These are phyloP conservation scores for Umbelopsis vinacea DNA, from an alignment of 192 early-diverging fungal genomes.

Conservation along the genomic window DNA sequence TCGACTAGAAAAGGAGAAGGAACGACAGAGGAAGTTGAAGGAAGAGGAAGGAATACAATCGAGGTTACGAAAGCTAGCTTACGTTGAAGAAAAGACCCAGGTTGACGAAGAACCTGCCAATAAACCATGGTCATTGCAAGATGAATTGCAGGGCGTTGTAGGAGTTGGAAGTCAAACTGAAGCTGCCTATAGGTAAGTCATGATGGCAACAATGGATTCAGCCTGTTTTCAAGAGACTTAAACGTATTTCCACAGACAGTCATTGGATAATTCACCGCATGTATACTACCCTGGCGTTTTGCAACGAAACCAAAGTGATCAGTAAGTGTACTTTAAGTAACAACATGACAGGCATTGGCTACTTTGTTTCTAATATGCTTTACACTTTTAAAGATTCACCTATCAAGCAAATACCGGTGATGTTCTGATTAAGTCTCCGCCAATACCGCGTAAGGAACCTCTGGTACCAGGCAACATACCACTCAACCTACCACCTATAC, in stretches of 20 bases:
- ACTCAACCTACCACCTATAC: conserved; percentile 21
- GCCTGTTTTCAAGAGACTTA: background rate
- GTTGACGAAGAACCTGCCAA: background rate
- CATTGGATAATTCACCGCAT: background rate
- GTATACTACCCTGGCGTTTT: conserved; percentile 22
- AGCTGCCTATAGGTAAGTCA: conserved; percentile 5
- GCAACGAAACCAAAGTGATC: conserved; percentile 37
- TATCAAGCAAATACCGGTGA: conserved; percentile 10
- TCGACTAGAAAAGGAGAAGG: conserved; percentile 39
- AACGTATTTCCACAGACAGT: background rate
- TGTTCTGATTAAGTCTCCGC: background rate
- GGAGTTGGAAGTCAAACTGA: conserved; percentile 24
- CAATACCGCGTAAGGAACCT: background rate
- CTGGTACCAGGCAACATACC: conserved; percentile 11
- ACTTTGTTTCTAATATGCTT: background rate
- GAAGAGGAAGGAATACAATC: conserved; percentile 28
- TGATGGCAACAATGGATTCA: no score
- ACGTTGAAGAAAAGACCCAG: background rate
- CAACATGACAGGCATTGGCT: background rate
- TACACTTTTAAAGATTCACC: background rate
- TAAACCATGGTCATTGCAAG: conserved; percentile 37
- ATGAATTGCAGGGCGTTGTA: conserved; percentile 32
- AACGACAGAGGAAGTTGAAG: conserved; percentile 4
- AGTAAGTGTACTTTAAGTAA: conserved; percentile 25
- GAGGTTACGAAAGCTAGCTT: conserved; percentile 15